Conservation (phyloP, 2,329 filamentous ascomycete genomes). For the Fusarium coicis region DNA sequence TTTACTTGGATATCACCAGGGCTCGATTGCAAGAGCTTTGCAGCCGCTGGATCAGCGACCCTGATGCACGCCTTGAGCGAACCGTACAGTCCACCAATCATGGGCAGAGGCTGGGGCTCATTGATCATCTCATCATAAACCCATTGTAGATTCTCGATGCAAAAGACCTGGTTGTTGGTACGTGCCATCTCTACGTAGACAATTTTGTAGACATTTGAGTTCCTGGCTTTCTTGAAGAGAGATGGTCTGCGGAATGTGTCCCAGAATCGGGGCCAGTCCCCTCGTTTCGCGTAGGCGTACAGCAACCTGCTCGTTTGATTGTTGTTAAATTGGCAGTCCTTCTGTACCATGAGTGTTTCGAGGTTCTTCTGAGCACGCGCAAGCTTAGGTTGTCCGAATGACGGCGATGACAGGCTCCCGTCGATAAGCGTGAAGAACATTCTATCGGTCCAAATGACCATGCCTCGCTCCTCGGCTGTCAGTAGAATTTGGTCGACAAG, state of each 20-base stretch:
- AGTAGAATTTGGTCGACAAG: slow-evolving; percentile 57
- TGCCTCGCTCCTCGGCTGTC: slow-evolving; percentile 58
- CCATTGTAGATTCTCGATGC: slow-evolving; percentile 60
- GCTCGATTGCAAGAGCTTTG: background rate
- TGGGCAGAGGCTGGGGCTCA: slow-evolving; percentile 62
- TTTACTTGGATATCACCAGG: background rate
- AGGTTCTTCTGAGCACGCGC: slow-evolving; percentile 57
- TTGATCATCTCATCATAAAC: slow-evolving; percentile 69
- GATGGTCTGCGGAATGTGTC: slow-evolving; percentile 67
- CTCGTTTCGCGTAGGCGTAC: slow-evolving; percentile 57
- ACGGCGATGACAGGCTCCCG: slow-evolving; percentile 48
- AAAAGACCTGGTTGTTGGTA: slow-evolving; percentile 55
- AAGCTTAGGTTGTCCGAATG: slow-evolving; percentile 47
- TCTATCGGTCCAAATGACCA: slow-evolving; percentile 56
- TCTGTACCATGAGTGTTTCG: slow-evolving; percentile 56
- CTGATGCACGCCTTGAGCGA: slow-evolving; percentile 65
- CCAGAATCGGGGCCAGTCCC: slow-evolving; percentile 69
- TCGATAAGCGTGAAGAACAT: slow-evolving; percentile 62
- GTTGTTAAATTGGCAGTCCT: slow-evolving; percentile 51
- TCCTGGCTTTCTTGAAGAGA: slow-evolving; percentile 59
- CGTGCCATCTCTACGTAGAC: slow-evolving; percentile 62
- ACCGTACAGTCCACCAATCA: slow-evolving; percentile 56
- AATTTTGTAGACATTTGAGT: slow-evolving; percentile 64
- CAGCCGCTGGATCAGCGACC: slow-evolving; percentile 63
- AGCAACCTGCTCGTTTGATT: slow-evolving; percentile 57